phyloP scores from a whole-genome alignment of 495 filamentous ascomycete genomes.

The Penicillium simplicissimum region DNA sequence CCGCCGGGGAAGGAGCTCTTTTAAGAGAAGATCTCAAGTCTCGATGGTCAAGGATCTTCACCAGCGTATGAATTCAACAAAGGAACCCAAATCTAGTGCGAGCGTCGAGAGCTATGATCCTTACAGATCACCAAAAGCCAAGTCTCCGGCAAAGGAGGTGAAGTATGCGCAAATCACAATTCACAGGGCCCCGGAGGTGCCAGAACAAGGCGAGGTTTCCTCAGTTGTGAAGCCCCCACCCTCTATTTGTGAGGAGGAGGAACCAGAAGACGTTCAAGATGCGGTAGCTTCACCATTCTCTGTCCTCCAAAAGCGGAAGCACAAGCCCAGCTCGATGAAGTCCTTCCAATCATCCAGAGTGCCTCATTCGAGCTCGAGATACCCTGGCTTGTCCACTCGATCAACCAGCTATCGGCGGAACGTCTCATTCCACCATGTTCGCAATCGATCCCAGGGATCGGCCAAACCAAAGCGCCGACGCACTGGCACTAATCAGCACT shows the following conservation, averaged over 20 bases:
- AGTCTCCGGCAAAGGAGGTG: conserved; percentile 36
- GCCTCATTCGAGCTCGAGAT: conserved; percentile 56
- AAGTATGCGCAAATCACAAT: conserved; percentile 66
- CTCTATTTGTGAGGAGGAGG: conserved; percentile 28
- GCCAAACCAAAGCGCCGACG: conserved; percentile 30
- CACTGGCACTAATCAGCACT: conserved; percentile 12
- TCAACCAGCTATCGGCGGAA: conserved; percentile 68
- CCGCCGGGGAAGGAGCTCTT: conserved; percentile 33
- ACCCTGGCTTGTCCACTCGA: conserved; percentile 54
- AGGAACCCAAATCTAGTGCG: conserved; percentile 46
- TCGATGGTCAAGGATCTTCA: conserved; percentile 66
- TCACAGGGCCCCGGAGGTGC: conserved; percentile 46
- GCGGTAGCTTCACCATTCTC: conserved; percentile 32
- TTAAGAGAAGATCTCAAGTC: conserved; percentile 63
- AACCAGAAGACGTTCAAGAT: conserved; percentile 17
- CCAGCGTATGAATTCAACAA: conserved; percentile 42
- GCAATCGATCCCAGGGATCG: conserved; percentile 46
- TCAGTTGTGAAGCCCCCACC: conserved; percentile 24
- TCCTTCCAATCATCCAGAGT: conserved; percentile 41
- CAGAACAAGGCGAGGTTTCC: conserved; percentile 7
- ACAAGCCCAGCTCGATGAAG: conserved; percentile 39
- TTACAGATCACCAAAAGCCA: conserved; percentile 66
- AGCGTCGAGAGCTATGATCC: conserved; percentile 76
- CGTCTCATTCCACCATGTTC: conserved; percentile 74
- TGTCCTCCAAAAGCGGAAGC: conserved; percentile 37